Percentiles rank a stretch among this genome's conserved stretches.
These are phyloP conservation scores for Tetraselmis chui DNA, from an alignment of 139 green algal species.

Conservation along the genomic window DNA sequence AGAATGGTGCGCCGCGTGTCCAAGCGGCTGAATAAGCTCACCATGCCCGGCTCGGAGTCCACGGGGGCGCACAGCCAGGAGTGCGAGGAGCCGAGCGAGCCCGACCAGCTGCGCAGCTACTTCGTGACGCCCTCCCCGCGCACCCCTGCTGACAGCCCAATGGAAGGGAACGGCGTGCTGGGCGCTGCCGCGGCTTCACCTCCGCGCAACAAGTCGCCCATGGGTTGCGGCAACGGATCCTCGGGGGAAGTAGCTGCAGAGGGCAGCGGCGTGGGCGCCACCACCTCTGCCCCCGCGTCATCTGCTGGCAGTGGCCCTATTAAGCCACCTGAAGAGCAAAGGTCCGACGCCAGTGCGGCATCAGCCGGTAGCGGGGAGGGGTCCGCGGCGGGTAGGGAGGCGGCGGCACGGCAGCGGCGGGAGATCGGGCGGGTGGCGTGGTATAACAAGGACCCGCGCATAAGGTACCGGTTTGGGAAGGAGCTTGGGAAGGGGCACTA, in stretches of 20 bases:
- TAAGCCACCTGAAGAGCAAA: too few species aligned
- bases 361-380: too few species aligned
- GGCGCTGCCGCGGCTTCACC: neutral
- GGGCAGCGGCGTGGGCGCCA: too few species aligned
- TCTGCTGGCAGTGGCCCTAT: neutral
- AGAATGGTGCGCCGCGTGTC: too few species aligned
- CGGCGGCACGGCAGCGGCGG: neutral
- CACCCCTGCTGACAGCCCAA: too few species aligned
- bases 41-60: too few species aligned
- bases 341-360: too few species aligned
- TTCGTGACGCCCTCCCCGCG: neutral
- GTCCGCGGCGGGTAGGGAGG: neutral
- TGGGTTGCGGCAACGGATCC: neutral
- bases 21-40: too few species aligned
- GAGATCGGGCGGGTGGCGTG: neutral
- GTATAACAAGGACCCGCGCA: neutral
- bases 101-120: neutral
- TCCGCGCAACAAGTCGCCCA: neutral
- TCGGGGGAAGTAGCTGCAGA: neutral
- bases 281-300: neutral
- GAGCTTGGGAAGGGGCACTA: constrained; percentile 36
- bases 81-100: too few species aligned
- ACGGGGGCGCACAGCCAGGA: too few species aligned
- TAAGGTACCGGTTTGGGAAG: neutral
- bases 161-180: too few species aligned